Percentiles rank a stretch among this genome's conserved stretches.
phyloP scores from a whole-genome alignment of 202 grass and related monocot genomes.

The Zoysia matrella region DNA sequence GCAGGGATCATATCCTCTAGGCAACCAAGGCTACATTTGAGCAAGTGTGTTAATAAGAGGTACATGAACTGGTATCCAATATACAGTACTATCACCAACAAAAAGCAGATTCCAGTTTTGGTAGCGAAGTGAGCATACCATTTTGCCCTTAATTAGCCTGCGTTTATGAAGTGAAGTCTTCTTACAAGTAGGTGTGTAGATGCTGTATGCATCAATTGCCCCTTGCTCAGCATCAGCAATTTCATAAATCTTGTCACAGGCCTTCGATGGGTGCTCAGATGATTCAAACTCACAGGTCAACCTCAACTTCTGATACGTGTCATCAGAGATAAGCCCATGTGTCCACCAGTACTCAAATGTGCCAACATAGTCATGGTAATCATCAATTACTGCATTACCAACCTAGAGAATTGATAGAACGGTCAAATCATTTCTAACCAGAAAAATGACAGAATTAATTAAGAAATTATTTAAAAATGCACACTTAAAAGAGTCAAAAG shows the following conservation, averaged over 20 bases:
- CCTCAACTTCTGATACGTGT: slow-evolving; percentile 59
- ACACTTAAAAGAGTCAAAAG: background rate
- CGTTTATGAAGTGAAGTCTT: slow-evolving; percentile 48
- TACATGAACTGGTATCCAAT: slow-evolving; percentile 1
- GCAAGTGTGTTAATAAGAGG: background rate
- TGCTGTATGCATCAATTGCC: slow-evolving; percentile 76
- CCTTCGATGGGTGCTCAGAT: slow-evolving; percentile 45
- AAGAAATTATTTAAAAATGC: background rate
- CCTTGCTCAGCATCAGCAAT: slow-evolving; percentile 59
- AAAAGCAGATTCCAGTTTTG: background rate
- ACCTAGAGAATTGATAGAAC: slow-evolving; percentile 43
- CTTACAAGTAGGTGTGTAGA: slow-evolving; percentile 73
- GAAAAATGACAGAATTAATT: background rate
- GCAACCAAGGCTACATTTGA: slow-evolving; percentile 70
- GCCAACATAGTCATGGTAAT: slow-evolving; percentile 75
- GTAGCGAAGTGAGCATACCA: slow-evolving; percentile 38
- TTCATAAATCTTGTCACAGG: slow-evolving; percentile 40
- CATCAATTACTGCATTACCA: slow-evolving; percentile 68
- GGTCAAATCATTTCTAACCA: background rate
- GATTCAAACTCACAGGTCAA: slow-evolving; percentile 49
- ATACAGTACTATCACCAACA: background rate
- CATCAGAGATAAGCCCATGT: slow-evolving; percentile 77
- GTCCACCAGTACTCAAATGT: slow-evolving; percentile 13
- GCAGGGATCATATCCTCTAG: slow-evolving; percentile 79
- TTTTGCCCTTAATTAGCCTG: slow-evolving; percentile 50